Evolutionary conservation across 208 protist genomes (phyloP).

Genomic region (Trypanosoma brucei): DNA sequence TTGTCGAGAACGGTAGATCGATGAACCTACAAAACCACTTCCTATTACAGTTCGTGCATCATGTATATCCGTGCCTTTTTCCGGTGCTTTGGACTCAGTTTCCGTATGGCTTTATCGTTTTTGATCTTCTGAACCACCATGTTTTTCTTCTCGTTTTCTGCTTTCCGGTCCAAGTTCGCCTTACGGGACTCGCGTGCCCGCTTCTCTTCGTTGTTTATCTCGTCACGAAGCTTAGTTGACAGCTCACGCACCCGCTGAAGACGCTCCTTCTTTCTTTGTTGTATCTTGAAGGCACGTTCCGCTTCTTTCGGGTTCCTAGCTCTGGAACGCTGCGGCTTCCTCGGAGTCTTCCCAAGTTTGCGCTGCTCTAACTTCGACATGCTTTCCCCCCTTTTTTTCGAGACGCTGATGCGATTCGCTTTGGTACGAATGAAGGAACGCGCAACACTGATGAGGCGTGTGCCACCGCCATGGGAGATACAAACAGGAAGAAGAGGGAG

Average conservation of each 20-base stretch:
- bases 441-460: neutral
- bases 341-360: slow-evolving; percentile 45
- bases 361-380: slow-evolving; percentile 73
- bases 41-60: slow-evolving; percentile 72
- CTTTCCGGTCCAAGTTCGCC: slow-evolving; percentile 74
- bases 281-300: slow-evolving; percentile 45
- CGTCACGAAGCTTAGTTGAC: slow-evolving; percentile 68
- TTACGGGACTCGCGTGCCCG: slow-evolving; percentile 69
- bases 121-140: slow-evolving; percentile 91
- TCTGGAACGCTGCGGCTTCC: slow-evolving; percentile 55
- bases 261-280: slow-evolving; percentile 73
- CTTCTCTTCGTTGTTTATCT: slow-evolving; percentile 81
- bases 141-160: slow-evolving; percentile 86
- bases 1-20: neutral
- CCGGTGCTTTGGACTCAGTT: slow-evolving; percentile 88
- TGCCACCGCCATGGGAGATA: no score
- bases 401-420: neutral
- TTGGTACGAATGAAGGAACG: neutral
- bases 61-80: slow-evolving; percentile 84
- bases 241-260: slow-evolving; percentile 54
- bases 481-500: no score
- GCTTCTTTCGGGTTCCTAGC: slow-evolving; percentile 35
- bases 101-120: slow-evolving; percentile 85
- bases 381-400: neutral
- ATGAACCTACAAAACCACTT: neutral